Conservation (phyloP, 1,284 basidiomycete species). For the Heterobasidion annosum region DNA sequence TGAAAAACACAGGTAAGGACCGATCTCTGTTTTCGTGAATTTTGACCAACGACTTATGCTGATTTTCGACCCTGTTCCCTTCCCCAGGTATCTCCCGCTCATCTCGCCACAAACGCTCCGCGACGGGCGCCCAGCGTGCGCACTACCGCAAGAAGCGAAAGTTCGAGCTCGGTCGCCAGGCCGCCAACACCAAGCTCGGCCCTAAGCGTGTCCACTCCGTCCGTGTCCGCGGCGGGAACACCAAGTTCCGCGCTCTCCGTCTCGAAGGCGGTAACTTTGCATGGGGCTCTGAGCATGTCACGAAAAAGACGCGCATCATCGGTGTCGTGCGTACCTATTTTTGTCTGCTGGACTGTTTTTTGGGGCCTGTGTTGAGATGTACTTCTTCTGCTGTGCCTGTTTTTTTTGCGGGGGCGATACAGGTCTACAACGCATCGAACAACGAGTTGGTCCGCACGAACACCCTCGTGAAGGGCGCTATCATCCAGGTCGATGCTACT, state of each 20-base stretch:
- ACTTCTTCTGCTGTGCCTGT: not conserved
- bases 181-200: conserved; percentile 92
- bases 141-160: conserved; percentile 99
- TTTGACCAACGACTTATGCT: not conserved
- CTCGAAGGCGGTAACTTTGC: conserved; percentile 94
- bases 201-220: conserved; percentile 90
- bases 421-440: conserved; percentile 98
- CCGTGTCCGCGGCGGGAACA: conserved; percentile 88
- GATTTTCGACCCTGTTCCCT: not conserved
- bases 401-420: not conserved
- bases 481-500: conserved; percentile 93
- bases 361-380: not conserved
- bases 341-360: not conserved
- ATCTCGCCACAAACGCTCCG: conserved; percentile 92
- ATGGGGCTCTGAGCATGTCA: conserved; percentile 90
- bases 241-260: conserved; percentile 90
- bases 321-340: conserved; percentile 67
- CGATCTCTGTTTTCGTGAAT: not conserved
- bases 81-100: conserved; percentile 83
- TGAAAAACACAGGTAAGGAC: not conserved
- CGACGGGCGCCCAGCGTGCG: conserved; percentile 87
- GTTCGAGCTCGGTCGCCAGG: conserved; percentile 95
- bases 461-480: conserved; percentile 90
- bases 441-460: conserved; percentile 98
- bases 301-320: conserved; percentile 91